phyloP scores from a whole-genome alignment of 2,329 filamentous ascomycete species.

The Tolypocladium inflatum region DNA sequence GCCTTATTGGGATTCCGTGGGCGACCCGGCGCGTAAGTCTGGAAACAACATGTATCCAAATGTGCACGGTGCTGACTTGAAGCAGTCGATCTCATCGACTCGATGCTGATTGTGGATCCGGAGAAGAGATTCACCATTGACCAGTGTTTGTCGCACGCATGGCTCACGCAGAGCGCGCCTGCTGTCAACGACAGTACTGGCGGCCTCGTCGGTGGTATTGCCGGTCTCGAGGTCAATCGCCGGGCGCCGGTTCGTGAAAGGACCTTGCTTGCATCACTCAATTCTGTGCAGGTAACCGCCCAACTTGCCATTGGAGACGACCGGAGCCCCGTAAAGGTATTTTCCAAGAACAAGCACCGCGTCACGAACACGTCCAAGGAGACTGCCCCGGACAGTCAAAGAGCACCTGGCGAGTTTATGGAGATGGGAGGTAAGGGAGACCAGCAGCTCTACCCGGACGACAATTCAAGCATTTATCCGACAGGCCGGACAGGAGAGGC shows the following conservation, averaged over 20 bases:
- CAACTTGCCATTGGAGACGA: slow-evolving; percentile 46
- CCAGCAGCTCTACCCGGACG: slow-evolving; percentile 62
- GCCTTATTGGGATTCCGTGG: slow-evolving; percentile 68
- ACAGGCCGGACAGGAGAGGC: slow-evolving; percentile 22
- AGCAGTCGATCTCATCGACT: slow-evolving; percentile 75
- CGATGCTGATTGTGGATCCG: slow-evolving; percentile 85
- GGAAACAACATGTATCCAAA: neutral
- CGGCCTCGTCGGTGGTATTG: slow-evolving; percentile 80
- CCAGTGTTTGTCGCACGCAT: slow-evolving; percentile 83
- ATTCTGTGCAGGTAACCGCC: slow-evolving; percentile 53
- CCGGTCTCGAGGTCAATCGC: slow-evolving; percentile 71
- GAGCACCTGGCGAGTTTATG: slow-evolving; percentile 69
- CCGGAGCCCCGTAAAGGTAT: slow-evolving; percentile 60
- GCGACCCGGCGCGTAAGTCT: slow-evolving; percentile 57
- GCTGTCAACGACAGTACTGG: slow-evolving; percentile 79
- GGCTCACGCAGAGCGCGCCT: slow-evolving; percentile 58
- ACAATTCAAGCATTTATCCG: slow-evolving; percentile 42
- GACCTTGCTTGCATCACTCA: slow-evolving; percentile 74
- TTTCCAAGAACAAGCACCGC: slow-evolving; percentile 54
- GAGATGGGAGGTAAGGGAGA: slow-evolving; percentile 82
- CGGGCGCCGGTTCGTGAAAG: slow-evolving; percentile 74
- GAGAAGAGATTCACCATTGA: slow-evolving; percentile 80
- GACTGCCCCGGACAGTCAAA: slow-evolving; percentile 54
- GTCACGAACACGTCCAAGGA: slow-evolving; percentile 41
- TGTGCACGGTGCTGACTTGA: neutral